Base-by-base conservation (phyloP, 768 basidiomycete species). In the Nidularia sp. region DNA sequence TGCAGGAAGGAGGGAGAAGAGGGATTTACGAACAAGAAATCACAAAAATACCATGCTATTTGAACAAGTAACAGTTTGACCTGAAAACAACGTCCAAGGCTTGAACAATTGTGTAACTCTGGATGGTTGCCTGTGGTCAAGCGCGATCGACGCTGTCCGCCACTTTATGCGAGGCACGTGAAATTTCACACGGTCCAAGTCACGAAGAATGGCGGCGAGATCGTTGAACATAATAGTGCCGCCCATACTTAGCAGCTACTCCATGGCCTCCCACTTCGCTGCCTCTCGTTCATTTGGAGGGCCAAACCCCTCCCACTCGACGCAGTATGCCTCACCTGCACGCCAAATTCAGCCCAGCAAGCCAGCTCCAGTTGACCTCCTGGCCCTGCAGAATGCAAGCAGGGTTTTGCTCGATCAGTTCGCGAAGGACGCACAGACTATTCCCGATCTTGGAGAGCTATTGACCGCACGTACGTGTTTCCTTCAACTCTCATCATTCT, bases 381-480 rank as follows among this genome's bases (percentile, higher is more conserved):
- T 72, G 44, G 76, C 81, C 18, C 70, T 93, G 43, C 79, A 83
- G 60, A 80, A 72, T 61, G 89, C 89, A 7, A 85, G 84, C 60
- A 74, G 76, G 53, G 76, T 88, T 34, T 63, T 93, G 31, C 76
- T 84, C 50, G 87, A 88, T 47, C 80, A 83, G 55, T 77, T 90
- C 48, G 67, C 77, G 32, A 90, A 88, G 63, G 90, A 93, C 68
- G 76, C 79, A 2, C 84, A 86, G 67, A 76, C 78, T 48, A 79
- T 92, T 46, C 89, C 90, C 33, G 90, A 91, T 66, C 64, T 88
- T 35, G 84, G 83, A 41, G 90, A 92, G 53, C 75, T 81, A 57
- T 66, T 90, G 48, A 78, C 75, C 4, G 72, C 79, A 51, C 74
- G 87, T 88, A 64, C n/a, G n/a, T 53, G 84, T 70, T 25, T 33